These are phyloP conservation scores for Aureobasidium sp. DNA, from an alignment of 2,329 filamentous ascomycete genomes.

Conservation along the genomic window DNA sequence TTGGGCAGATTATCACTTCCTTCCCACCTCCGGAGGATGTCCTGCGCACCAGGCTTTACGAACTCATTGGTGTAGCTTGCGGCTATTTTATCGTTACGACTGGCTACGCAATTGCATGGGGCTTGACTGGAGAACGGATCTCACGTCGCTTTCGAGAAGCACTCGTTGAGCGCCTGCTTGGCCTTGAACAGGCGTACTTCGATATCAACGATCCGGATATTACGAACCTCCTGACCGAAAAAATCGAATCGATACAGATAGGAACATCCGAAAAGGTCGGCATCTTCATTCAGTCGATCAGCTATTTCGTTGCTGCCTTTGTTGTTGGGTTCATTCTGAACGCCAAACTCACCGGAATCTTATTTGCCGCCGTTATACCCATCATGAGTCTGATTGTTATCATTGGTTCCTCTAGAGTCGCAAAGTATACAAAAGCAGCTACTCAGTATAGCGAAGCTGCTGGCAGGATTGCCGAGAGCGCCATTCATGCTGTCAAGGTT, in stretches of 20 bases:
- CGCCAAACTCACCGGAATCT: conserved; percentile 35
- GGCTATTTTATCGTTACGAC: conserved; percentile 45
- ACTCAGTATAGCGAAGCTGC: conserved; percentile 36
- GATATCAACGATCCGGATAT: conserved; percentile 46
- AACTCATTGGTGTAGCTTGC: conserved; percentile 40
- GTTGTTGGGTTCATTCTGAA: conserved; percentile 40
- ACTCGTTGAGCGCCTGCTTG: conserved; percentile 41
- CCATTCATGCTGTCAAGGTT: conserved; percentile 40
- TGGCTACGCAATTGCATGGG: conserved; percentile 44
- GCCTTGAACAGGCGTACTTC: conserved; percentile 47
- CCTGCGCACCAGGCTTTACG: conserved; percentile 33
- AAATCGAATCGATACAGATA: conserved; percentile 40
- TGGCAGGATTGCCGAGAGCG: conserved; percentile 38
- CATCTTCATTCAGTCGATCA: conserved; percentile 40
- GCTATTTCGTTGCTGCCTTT: conserved; percentile 40
- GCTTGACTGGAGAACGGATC: conserved; percentile 43
- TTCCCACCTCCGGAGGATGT: conserved; percentile 43
- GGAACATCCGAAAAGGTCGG: conserved; percentile 43
- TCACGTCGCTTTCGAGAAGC: conserved; percentile 41
- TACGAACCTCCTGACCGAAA: conserved; percentile 39
- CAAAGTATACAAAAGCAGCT: conserved; percentile 34
- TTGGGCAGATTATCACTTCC: conserved; percentile 43
- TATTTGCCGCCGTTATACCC: conserved; percentile 42
- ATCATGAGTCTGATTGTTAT: conserved; percentile 39
- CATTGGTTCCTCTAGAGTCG: conserved; percentile 35